Evolutionary conservation across 108 stramenopile species (phyloP).

Genomic region (Aurantiochytrium sp.): DNA sequence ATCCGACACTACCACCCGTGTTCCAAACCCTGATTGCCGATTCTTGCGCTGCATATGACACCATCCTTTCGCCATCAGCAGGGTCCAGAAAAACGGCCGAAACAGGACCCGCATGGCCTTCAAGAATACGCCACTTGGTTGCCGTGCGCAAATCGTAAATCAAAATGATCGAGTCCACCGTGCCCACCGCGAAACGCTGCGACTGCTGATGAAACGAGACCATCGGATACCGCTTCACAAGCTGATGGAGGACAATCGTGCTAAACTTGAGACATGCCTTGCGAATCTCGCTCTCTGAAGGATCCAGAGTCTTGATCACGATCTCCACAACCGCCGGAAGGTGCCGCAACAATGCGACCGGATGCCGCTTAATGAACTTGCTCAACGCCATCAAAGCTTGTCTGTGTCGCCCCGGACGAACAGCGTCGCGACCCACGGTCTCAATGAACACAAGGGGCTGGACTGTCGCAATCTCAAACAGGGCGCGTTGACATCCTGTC

Average conservation of each 20-base stretch:
- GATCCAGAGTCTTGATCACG: not conserved
- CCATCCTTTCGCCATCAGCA: not conserved
- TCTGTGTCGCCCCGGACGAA: not conserved
- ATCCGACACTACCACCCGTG: not conserved
- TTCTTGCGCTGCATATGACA: not conserved
- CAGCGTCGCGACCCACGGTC: not conserved
- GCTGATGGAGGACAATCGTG: not conserved
- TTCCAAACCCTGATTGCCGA: not conserved
- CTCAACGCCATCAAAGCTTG: not conserved
- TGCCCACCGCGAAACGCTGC: conserved; percentile 4
- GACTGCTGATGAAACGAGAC: not conserved
- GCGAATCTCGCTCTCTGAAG: conserved; percentile 12
- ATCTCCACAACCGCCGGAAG: not conserved
- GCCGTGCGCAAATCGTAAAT: conserved; percentile 8
- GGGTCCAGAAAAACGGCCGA: not conserved
- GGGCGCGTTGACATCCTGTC: not conserved
- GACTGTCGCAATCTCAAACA: not conserved
- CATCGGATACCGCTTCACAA: conserved; percentile 11
- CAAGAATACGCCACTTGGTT: conserved; percentile 10
- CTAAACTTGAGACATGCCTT: not conserved
- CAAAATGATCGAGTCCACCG: not conserved
- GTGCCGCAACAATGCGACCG: not conserved
- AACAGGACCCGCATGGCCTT: not conserved
- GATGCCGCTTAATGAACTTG: not conserved
- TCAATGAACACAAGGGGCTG: not conserved